Evolutionary conservation across 306 rosid species (phyloP).

Genomic region (Ormosia semicastrata): DNA sequence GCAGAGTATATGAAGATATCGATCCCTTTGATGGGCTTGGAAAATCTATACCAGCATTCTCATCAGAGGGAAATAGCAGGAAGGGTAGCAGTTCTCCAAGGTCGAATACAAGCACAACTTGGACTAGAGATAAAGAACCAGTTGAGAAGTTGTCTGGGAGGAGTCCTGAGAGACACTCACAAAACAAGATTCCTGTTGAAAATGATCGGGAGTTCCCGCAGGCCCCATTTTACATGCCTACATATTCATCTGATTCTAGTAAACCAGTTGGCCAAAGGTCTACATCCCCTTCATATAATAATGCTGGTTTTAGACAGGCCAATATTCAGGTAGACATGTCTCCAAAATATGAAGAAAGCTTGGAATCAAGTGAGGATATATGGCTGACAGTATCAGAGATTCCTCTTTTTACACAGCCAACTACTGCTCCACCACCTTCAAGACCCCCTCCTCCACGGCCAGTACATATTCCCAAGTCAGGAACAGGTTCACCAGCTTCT

Average conservation of each 20-base stretch:
- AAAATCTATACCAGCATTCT: conserved; percentile 72
- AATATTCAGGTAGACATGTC: conserved; percentile 55
- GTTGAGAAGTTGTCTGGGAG: conserved; percentile 54
- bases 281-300: conserved; percentile 65
- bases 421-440: conserved; percentile 97
- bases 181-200: conserved; percentile 52
- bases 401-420: conserved; percentile 90
- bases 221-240: conserved; percentile 58
- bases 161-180: conserved; percentile 59
- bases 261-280: conserved; percentile 58
- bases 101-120: conserved; percentile 43
- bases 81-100: conserved; percentile 57
- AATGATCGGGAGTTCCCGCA: conserved; percentile 57
- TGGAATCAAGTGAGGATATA: conserved; percentile 61
- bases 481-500: conserved; percentile 45
- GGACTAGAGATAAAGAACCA: conserved; percentile 53
- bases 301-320: conserved; percentile 42
- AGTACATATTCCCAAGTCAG: conserved; percentile 58
- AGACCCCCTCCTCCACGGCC: conserved; percentile 99
- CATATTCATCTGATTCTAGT: conserved; percentile 55
- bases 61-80: conserved; percentile 62
- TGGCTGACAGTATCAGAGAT: conserved; percentile 96
- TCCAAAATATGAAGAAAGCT: conserved; percentile 60
- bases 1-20: conserved; percentile 55
- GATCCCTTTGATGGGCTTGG: conserved; percentile 94